phyloP scores from a whole-genome alignment of 345 rosid genomes.

The Physaria fendleri region DNA sequence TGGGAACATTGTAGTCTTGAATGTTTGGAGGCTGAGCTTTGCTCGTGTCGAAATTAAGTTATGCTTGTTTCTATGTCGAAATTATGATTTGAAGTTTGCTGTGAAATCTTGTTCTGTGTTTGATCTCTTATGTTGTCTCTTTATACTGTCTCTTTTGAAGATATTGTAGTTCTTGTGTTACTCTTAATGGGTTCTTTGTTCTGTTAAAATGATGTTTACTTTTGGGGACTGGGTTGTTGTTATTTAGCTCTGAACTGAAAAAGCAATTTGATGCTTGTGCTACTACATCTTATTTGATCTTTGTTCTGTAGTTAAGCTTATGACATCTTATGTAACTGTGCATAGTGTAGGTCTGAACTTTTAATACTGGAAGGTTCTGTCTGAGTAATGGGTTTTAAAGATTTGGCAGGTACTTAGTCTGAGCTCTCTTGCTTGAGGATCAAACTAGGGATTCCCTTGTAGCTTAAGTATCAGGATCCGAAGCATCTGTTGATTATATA shows the following conservation, averaged over 20 bases:
- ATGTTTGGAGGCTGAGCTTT: background rate
- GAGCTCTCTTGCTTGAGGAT: background rate
- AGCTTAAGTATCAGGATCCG: background rate
- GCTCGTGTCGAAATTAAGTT: background rate
- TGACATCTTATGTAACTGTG: background rate
- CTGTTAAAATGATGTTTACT: background rate
- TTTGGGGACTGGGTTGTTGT: background rate
- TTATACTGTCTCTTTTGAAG: background rate
- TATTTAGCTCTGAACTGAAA: background rate
- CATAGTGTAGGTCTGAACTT: background rate
- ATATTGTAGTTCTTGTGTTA: background rate
- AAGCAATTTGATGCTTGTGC: background rate
- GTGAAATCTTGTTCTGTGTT: background rate
- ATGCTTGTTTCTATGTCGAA: background rate
- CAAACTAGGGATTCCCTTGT: background rate
- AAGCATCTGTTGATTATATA: too few species aligned
- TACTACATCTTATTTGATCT: background rate
- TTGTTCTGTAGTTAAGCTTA: background rate
- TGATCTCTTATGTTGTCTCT: background rate
- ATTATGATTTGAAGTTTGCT: conserved; percentile 1
- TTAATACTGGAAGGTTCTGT: background rate
- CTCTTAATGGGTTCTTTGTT: background rate
- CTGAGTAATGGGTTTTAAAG: background rate
- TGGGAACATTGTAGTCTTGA: too few species aligned
- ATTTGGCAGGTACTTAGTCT: background rate